Conservation (phyloP, 441 rosid species). For the Metrosideros polymorpha region DNA sequence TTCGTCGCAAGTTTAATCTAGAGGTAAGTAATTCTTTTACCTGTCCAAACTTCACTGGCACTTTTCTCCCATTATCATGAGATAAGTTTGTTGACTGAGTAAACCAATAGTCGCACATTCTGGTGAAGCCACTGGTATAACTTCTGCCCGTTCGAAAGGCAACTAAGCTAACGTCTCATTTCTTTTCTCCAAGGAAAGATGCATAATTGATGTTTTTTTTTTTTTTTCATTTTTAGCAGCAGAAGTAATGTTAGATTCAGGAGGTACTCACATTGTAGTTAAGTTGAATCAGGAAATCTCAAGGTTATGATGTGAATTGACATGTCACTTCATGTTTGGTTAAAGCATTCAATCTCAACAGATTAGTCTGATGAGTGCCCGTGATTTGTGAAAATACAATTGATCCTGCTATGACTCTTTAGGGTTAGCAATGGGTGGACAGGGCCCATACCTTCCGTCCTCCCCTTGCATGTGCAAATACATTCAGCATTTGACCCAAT, state of each 20-base stretch:
- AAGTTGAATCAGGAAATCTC: neutral
- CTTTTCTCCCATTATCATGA: neutral
- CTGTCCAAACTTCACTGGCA: neutral
- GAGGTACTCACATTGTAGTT: neutral
- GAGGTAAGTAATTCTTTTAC: slow-evolving; percentile 46
- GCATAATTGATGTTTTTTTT: neutral
- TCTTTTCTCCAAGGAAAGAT: neutral
- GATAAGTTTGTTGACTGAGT: neutral
- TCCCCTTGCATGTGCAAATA: neutral
- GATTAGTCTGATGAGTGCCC: neutral
- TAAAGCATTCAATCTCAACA: neutral
- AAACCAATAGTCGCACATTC: neutral
- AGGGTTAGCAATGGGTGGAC: neutral
- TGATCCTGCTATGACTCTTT: neutral
- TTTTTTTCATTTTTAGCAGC: neutral
- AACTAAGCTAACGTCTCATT: neutral
- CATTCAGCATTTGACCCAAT: neutral
- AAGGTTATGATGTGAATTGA: neutral
- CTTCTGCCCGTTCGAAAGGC: neutral
- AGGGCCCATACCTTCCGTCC: neutral
- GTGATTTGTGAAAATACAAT: neutral
- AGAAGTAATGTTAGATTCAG: neutral
- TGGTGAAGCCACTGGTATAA: neutral
- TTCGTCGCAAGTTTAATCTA: slow-evolving; percentile 77
- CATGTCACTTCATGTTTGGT: neutral